Base-by-base conservation (phyloP, 768 basidiomycete genomes). In the Asterophora parasitica region DNA sequence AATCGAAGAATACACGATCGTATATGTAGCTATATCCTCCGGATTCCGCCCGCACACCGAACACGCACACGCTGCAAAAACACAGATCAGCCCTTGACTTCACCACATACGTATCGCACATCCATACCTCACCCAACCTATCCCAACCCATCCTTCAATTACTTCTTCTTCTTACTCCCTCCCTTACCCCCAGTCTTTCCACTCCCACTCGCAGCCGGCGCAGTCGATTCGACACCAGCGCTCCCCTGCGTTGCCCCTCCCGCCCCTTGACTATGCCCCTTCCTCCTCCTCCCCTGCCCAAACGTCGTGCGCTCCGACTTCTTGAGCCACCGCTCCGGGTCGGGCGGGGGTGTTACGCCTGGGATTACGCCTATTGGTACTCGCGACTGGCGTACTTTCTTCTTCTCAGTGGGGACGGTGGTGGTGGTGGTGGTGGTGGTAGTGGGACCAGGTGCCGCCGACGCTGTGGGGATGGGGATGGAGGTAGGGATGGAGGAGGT, bases 271-370 rank as follows among this genome's bases (percentile, higher is more conserved):
- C 67, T 72, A 20, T 68, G 70, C 2, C 70, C 72, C 57, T 74
- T 80, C 55, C 77, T 77, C 62, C 78, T 73, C 60, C 66, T 78
- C 34, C 75, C 74, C 44, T 73, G 70, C 13, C 71, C 71, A 61
- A 77, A 80, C 20, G 73, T 78, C 11, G 84, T 76, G 41, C 88
- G 72, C 63, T 90, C 87, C 44, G 79, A 85, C 71, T 89, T 92
- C 78, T 92, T 92, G 50, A 92, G 62, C 89, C 89, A 92, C 52
- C 89, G 72, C 63, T 92, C 89, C 19, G 89, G 88, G 67, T 92
- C 89, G 27, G 90, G 89, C 13, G 81, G 75, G 23, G 88, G 88
- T 4, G 88, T 89, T 10, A 88, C 81, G 15, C 89, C 88, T 13
- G 82, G 85, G 19, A 82, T 65, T 16, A 91, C 83, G n/a, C 85